phyloP scores from a whole-genome alignment of 768 basidiomycete species.

The Pluteus cervinus region DNA sequence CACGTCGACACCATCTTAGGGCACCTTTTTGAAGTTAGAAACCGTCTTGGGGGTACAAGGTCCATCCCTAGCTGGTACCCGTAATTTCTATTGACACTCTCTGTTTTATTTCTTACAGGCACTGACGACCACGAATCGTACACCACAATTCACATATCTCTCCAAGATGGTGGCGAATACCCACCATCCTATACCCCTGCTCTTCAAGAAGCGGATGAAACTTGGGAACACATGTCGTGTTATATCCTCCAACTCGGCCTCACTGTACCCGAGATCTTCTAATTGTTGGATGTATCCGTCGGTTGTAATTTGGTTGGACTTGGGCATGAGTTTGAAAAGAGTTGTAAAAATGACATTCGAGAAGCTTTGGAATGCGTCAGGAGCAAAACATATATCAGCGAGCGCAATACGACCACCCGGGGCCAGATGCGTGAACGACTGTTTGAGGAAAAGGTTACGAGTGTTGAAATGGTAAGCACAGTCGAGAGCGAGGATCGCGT shows the following conservation, averaged over 20 bases:
- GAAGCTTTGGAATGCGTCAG: constrained; percentile 16
- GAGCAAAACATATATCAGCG: constrained; percentile 54
- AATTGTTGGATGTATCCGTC: constrained; percentile 39
- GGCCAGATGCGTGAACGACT: constrained; percentile 38
- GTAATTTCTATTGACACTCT: too few species aligned
- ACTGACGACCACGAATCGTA: too few species aligned
- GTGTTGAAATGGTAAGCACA: constrained; percentile 66
- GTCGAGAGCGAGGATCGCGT: constrained; percentile 54
- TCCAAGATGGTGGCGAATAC: too few species aligned
- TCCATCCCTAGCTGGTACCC: too few species aligned
- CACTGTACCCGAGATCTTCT: constrained; percentile 43
- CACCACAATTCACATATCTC: too few species aligned
- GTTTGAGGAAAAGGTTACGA: constrained; percentile 43
- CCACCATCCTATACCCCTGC: constrained; percentile 36
- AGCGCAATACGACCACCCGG: constrained; percentile 50
- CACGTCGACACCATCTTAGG: too few species aligned
- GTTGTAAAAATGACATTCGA: constrained; percentile 21
- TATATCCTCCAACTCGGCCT: constrained; percentile 52
- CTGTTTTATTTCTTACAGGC: too few species aligned
- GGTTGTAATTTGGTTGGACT: constrained; percentile 40
- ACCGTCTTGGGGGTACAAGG: too few species aligned
- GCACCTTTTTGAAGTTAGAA: too few species aligned
- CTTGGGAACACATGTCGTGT: constrained; percentile 52
- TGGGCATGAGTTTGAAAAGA: constrained; percentile 38
- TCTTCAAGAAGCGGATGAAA: constrained; percentile 43